Conservation (phyloP, 2,329 filamentous ascomycete genomes). For the Scytalidium sp. region DNA sequence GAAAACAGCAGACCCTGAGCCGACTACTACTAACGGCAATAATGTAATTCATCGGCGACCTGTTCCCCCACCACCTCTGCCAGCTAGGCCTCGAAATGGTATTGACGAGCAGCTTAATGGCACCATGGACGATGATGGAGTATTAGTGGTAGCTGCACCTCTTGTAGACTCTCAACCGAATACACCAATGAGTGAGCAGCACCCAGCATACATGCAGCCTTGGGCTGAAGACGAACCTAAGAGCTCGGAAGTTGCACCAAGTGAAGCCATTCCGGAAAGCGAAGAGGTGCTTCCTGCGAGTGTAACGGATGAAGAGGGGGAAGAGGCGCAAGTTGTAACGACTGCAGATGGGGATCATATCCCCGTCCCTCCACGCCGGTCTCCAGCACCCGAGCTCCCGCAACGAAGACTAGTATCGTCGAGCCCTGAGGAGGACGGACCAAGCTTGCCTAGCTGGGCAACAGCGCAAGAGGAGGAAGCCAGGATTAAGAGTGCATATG, state of each 20-base stretch:
- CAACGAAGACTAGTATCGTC: constrained; percentile 21
- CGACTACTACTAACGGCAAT: constrained; percentile 1
- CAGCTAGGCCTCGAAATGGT: constrained; percentile 30
- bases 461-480: constrained; percentile 32
- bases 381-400: constrained; percentile 18
- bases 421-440: constrained; percentile 29
- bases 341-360: background rate
- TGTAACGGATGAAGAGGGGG: background rate
- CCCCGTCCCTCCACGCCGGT: constrained; percentile 1
- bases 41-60: constrained; percentile 21
- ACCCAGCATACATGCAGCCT: constrained; percentile 25
- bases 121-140: constrained; percentile 39
- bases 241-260: background rate
- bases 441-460: constrained; percentile 26
- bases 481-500: constrained; percentile 26
- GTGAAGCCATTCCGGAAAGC: background rate
- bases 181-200: constrained; percentile 43
- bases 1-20: constrained; percentile 7
- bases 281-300: background rate
- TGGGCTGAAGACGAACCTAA: constrained; percentile 30
- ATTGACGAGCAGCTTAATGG: constrained; percentile 33
- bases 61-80: constrained; percentile 44
- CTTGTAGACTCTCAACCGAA: constrained; percentile 59
- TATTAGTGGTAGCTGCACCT: constrained; percentile 65
- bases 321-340: background rate